Base-by-base conservation (phyloP, 2,329 filamentous ascomycete genomes). In the Trichoderma oligosporum region DNA sequence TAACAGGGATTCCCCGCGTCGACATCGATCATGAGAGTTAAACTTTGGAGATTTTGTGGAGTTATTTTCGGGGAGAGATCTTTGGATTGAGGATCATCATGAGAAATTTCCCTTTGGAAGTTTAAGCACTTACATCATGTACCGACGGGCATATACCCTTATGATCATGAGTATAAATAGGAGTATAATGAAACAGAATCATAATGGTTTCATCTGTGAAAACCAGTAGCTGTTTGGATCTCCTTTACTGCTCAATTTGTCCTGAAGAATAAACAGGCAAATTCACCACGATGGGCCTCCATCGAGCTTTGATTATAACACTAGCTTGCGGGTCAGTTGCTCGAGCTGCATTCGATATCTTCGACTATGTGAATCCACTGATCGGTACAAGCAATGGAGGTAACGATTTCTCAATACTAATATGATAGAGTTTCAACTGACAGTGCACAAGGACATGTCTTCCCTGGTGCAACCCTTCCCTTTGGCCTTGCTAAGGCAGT, bases 401-500 rank as follows among this genome's bases (percentile, higher is more conserved):
- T 63, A 22, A 44, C 11, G 14, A 18, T 25, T 14, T 49, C 6
- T 20, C 22, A 33, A 9, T n/a, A 14, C 24, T 18, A 1, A 27
- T 27, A 18, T 18, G 9, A n/a, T 4, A 6, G 0, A 42, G 29
- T n/a, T n/a, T n/a, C n/a, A 22, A 9, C 6, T 56, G 11, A 56
- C 45, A 48, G n/a, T n/a, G 7, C 8, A 20, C 27, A 20, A 65
- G 64, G 66, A 14, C 64, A 68, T 58, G 67, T 68, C 12, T 68
- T 68, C 31, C 64, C 66, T 0, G 66, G 66, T 3, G 66, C 66
- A 22, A 66, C 64, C 7, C 45, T 68, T 42, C 66, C 66, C 4
- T 68, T 66, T 29, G 65, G 65, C 7, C 66, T 68, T 64, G 66
- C 66, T n/a, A 68, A 68, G 25, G 62, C 65, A 2, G 66, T 67